phyloP scores from a whole-genome alignment of 345 rosid genomes.

The Gossypium thurberi region DNA sequence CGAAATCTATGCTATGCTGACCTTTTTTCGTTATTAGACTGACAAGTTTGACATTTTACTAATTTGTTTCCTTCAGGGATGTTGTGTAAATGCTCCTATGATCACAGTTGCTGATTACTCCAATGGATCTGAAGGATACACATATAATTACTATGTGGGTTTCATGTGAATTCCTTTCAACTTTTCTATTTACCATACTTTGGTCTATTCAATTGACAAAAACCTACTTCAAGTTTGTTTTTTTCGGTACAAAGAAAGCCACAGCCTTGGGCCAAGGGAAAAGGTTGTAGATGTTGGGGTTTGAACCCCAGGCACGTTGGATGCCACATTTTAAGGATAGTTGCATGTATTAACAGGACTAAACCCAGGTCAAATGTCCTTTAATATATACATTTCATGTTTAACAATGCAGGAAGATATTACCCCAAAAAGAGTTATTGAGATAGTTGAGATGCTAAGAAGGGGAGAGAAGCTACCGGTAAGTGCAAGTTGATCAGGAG shows the following conservation, averaged over 20 bases:
- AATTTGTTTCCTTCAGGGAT: slow-evolving; percentile 63
- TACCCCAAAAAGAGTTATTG: slow-evolving; percentile 82
- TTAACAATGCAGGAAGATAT: slow-evolving; percentile 76
- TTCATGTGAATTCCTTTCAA: slow-evolving; percentile 5
- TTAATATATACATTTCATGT: slow-evolving; percentile 16
- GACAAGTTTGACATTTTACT: slow-evolving; percentile 4
- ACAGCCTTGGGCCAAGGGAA: not conserved
- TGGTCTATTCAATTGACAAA: not conserved
- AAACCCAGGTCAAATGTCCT: not conserved
- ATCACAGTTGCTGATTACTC: slow-evolving; percentile 97
- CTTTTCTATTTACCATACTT: not conserved
- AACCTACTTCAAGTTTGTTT: not conserved
- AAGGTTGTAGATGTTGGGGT: not conserved
- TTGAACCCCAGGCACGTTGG: not conserved
- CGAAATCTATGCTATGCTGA: not conserved
- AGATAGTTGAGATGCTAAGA: slow-evolving; percentile 79
- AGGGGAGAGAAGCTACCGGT: slow-evolving; percentile 91
- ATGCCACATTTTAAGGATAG: not conserved
- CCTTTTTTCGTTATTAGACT: slow-evolving; percentile 6
- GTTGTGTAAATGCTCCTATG: slow-evolving; percentile 99
- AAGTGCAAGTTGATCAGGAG: slow-evolving; percentile 20
- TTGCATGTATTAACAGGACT: not conserved
- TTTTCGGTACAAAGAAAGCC: not conserved
- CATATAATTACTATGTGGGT: slow-evolving; percentile 84
- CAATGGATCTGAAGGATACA: slow-evolving; percentile 90